Evolutionary conservation across 768 basidiomycete genomes (phyloP).

Genomic region (Auricularia heimuer): DNA sequence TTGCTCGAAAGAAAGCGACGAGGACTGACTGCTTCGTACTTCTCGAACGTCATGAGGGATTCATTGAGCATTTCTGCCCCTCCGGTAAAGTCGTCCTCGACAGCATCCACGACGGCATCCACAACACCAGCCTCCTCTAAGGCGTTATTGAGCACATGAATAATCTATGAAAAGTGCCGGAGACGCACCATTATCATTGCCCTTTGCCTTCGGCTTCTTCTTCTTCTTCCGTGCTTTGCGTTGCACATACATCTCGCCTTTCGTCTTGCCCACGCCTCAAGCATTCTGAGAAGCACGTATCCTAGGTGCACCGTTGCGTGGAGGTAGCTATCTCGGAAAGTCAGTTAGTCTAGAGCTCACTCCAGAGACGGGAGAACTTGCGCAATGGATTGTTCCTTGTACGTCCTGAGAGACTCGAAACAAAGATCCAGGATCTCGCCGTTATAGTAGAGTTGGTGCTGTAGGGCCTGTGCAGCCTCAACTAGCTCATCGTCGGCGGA

Average conservation of each 20-base stretch:
- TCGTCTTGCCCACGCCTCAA: slow-evolving; percentile 79
- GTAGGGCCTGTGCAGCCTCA: slow-evolving; percentile 73
- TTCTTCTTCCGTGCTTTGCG: slow-evolving; percentile 38
- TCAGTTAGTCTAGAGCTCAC: background rate
- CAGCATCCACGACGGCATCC: slow-evolving; percentile 55
- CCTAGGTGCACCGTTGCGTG: slow-evolving; percentile 78
- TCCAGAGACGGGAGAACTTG: slow-evolving; percentile 13
- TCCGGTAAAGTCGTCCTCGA: slow-evolving; percentile 38
- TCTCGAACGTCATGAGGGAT: slow-evolving; percentile 84
- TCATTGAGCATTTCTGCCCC: slow-evolving; percentile 64
- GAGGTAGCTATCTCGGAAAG: slow-evolving; percentile 61
- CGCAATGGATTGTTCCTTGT: slow-evolving; percentile 57
- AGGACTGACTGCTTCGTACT: slow-evolving; percentile 70
- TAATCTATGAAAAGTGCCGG: background rate
- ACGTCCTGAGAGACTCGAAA: slow-evolving; percentile 62
- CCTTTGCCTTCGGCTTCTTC: slow-evolving; percentile 23
- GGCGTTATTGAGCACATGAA: slow-evolving; percentile 6
- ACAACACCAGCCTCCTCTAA: slow-evolving; percentile 45
- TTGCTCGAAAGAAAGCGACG: background rate
- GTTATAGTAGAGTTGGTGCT: slow-evolving; percentile 90
- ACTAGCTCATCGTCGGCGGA: slow-evolving; percentile 41
- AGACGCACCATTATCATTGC: slow-evolving; percentile 4
- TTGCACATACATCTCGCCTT: slow-evolving; percentile 65
- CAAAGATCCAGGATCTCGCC: slow-evolving; percentile 89
- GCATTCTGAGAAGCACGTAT: slow-evolving; percentile 76